These are phyloP conservation scores for Fusarium bactridioides DNA, from an alignment of 2,329 filamentous ascomycete species.

Conservation along the genomic window DNA sequence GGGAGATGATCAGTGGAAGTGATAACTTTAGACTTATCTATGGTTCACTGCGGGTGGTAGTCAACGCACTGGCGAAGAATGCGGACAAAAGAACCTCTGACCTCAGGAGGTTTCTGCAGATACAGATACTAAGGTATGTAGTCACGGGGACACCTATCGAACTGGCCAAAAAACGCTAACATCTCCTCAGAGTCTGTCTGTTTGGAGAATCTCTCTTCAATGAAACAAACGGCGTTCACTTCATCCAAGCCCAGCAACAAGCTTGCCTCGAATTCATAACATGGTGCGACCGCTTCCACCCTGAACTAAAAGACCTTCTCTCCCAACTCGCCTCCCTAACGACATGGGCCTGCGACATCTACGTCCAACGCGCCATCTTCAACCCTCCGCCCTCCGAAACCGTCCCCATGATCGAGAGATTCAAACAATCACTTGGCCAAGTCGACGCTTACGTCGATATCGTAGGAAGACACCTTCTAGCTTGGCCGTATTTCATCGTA, in stretches of 20 bases:
- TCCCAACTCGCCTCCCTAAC: constrained; percentile 25
- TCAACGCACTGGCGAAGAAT: constrained; percentile 18
- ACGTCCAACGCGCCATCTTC: constrained; percentile 30
- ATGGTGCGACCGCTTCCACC: constrained; percentile 33
- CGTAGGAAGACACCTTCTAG: constrained; percentile 26
- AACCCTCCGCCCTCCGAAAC: constrained; percentile 28
- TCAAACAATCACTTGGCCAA: constrained; percentile 24
- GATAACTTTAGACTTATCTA: constrained; percentile 36
- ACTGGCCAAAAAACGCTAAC: too few species aligned
- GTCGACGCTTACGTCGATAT: constrained; percentile 33
- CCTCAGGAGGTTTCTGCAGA: constrained; percentile 29
- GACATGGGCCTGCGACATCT: constrained; percentile 33
- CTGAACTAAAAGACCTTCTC: constrained; percentile 25
- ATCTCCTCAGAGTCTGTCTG: constrained; percentile 12
- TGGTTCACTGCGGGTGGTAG: constrained; percentile 24
- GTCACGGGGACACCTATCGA: too few species aligned
- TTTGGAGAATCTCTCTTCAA: constrained; percentile 35
- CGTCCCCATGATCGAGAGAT: constrained; percentile 19
- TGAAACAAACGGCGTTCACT: constrained; percentile 30
- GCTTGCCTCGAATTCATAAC: constrained; percentile 35
- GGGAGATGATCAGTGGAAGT: constrained; percentile 36
- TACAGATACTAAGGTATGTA: constrained; percentile 30
- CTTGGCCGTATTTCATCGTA: constrained; percentile 36
- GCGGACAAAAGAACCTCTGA: constrained; percentile 5
- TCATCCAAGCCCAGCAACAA: constrained; percentile 30